Evolutionary conservation across 2,329 filamentous ascomycete species (phyloP).

Genomic region (Alternaria arborescens): DNA sequence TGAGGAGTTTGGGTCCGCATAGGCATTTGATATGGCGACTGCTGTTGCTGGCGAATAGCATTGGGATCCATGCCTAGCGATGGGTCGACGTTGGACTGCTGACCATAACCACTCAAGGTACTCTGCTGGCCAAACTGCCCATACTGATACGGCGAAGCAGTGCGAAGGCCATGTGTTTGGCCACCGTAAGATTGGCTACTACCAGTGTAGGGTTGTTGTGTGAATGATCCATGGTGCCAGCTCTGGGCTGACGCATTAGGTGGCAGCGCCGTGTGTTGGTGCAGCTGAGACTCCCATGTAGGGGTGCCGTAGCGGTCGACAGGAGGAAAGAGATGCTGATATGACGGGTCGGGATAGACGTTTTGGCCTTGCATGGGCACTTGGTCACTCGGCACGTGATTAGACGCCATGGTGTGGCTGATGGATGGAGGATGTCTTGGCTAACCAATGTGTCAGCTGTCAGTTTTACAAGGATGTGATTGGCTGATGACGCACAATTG

Average conservation of each 20-base stretch:
- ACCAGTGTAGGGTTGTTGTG: conserved; percentile 38
- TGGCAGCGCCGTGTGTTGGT: conserved; percentile 34
- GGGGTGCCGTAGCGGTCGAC: conserved; percentile 43
- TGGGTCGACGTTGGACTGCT: conserved; percentile 40
- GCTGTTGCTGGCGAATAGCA: conserved; percentile 40
- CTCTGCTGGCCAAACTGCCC: conserved; percentile 40
- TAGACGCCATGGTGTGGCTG: conserved; percentile 42
- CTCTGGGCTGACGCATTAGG: conserved; percentile 25
- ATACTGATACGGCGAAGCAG: conserved; percentile 46
- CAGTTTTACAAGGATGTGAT: conserved; percentile 30
- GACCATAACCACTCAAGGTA: conserved; percentile 33
- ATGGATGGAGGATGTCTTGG: conserved; percentile 17
- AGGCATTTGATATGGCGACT: conserved; percentile 42
- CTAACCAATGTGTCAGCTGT: conserved; percentile 23
- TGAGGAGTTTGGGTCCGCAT: conserved; percentile 35
- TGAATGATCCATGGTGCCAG: conserved; percentile 41
- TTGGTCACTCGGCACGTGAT: conserved; percentile 51
- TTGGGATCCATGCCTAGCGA: conserved; percentile 35
- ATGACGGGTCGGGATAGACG: conserved; percentile 46
- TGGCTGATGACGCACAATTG: conserved; percentile 39
- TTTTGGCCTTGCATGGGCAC: conserved; percentile 42
- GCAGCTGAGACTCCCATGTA: conserved; percentile 43
- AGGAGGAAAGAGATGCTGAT: conserved; percentile 38
- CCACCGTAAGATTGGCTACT: conserved; percentile 35
- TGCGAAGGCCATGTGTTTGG: conserved; percentile 34